Evolutionary conservation across 192 early-diverging fungal species (phyloP), one percentile per base, ranked within the genome.

Genomic region (Entophlyctis helioformis): DNA sequence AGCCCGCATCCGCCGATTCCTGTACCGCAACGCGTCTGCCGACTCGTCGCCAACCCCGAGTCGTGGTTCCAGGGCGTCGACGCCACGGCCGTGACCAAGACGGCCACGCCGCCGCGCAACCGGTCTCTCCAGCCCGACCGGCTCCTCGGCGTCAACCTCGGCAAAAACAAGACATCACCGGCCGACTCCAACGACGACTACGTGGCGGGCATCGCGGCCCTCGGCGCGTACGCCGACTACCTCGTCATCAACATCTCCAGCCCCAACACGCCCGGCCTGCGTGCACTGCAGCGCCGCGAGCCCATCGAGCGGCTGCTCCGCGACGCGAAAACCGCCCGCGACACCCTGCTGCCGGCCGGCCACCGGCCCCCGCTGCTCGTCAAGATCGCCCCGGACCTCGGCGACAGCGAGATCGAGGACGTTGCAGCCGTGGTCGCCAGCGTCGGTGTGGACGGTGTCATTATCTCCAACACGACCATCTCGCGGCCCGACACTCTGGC

Each of bases 371-470:
- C 89, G 4, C 51, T 94, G 29, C 66, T 89, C 39, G 82, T 94
- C 33, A 94, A 94, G 69, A 91, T 94, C 53, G 83, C 86, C 7
- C 91, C 91, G 2, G 91, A 94, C 64, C 69, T 86, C 45, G 59
- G 65, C 25, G 63, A 64, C 36, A 70, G 72, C 33, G 85, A 94
- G 59, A 66, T 90, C 20, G 55, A 74, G 25, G 77, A 91, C 46
- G 82, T 94, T 48, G 84, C 91, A 0, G 72, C 78, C 41, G 79
- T 85, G 8, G 83, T 83, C 3, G 35, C 78, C 34, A 62, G 72
- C 24, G 75, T 74, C 48, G 62, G 79, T 12, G 66, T 91, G 15
- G 89, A 91, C 57, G 91, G 87, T 36, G 76, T 91, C 36, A 87
- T 94, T 49, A 71, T 90, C 28, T 72, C 80, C 43, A 94, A 94